Base-by-base conservation (phyloP, 768 basidiomycete species). In the Boletus rufocinnamomeus region DNA sequence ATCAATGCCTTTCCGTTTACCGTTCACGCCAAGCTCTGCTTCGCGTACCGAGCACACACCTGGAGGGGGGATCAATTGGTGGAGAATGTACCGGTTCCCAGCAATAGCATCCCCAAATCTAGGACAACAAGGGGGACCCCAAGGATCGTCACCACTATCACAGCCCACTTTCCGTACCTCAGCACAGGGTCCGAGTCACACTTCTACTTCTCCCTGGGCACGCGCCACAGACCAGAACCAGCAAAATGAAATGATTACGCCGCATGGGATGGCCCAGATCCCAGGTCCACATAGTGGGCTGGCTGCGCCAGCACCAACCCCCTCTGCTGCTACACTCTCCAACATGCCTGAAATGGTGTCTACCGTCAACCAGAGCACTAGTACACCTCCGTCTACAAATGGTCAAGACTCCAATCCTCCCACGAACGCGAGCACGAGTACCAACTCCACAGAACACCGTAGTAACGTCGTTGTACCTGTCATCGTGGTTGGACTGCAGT, bases 11-110 rank as follows among this genome's bases (percentile, higher is more conserved):
- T 72, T 72, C 51, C 71, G 62, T 51, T 56, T 74, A 14, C 71
- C 71, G 2, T 66, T 72, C 28, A 56, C 62, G 4, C 52, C 69
- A 14, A 72, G 70, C 38, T 72, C 75, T 30, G 62, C 73, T 47
- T 66, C 72, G 17, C 72, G 73, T 19, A 72, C 73, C 4, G 77
- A 78, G 62, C 77, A 69, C 50, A 70, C 73, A 19, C 74, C 76
- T 19, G 76, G 77, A 40, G 74, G 74, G 30, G 78, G 80, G 19
- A 77, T 92, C 57, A 92, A 92, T 67, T 89, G 89, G 84, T 92
- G 91, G 91, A 77, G 90, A 55, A 72, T 91, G 64, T 91, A 91
- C 67, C 82, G 89, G n/a, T 92, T 91, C 76, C 88, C 87, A 9
- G 79, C 89, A 40, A 86, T 91, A 62, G 62, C 74, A 16, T 76